These are phyloP conservation scores for Phalaenopsis aphrodite DNA, from an alignment of 106 monocot genomes.

Conservation along the genomic window DNA sequence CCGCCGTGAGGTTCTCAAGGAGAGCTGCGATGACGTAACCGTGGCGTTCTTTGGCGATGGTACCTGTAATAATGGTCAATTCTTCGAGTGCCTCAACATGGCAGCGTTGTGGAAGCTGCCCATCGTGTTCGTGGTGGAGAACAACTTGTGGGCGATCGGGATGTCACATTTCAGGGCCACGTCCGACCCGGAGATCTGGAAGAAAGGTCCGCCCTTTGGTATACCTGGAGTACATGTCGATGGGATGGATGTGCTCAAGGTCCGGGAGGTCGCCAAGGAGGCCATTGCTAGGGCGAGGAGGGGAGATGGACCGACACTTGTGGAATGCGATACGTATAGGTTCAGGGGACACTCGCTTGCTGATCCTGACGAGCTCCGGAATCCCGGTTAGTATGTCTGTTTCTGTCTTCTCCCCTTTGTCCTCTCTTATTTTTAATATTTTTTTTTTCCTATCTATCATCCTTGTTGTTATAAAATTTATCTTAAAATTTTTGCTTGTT, in stretches of 20 bases:
- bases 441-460: too few species aligned
- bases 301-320: conserved; percentile 84
- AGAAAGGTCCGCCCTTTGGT: conserved; percentile 87
- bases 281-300: conserved; percentile 80
- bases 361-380: conserved; percentile 85
- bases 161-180: conserved; percentile 88
- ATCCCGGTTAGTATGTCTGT: conserved; percentile 47
- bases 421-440: not conserved
- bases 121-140: conserved; percentile 99
- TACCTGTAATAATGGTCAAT: conserved; percentile 95
- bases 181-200: conserved; percentile 92
- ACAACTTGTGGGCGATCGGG: conserved; percentile 91
- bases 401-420: not conserved
- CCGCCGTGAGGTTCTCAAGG: conserved; percentile 71
- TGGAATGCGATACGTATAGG: conserved; percentile 90
- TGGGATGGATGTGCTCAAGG: conserved; percentile 98
- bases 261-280: conserved; percentile 83
- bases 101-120: conserved; percentile 97
- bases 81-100: conserved; percentile 99
- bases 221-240: conserved; percentile 94
- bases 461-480: not conserved
- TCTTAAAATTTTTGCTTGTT: not conserved
- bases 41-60: conserved; percentile 97
- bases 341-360: conserved; percentile 90
- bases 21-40: conserved; percentile 30